Evolutionary conservation across 371 early-diverging fungal species (phyloP).

Genomic region (Basidiobolus meristosporus): DNA sequence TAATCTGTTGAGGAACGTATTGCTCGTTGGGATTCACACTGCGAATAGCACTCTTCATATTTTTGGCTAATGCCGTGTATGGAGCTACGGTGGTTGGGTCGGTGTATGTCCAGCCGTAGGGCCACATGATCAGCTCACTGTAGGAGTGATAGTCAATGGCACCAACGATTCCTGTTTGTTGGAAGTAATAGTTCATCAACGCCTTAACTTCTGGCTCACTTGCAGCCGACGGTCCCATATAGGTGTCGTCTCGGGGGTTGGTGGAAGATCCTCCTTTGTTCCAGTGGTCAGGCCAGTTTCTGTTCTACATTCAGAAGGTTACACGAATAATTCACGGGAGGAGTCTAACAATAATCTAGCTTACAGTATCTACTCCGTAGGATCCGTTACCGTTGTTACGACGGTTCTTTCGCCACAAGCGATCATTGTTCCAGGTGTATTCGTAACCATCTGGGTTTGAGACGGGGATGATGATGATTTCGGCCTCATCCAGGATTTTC

Average conservation of each 20-base stretch:
- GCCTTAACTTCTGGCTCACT: constrained; percentile 19
- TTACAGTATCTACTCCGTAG: constrained; percentile 13
- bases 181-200: constrained; percentile 9
- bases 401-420: constrained; percentile 44
- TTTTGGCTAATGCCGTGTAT: too few relatives aligned
- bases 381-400: constrained; percentile 7
- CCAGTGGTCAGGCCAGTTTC: constrained; percentile 25
- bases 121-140: constrained; percentile 9
- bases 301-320: not conserved
- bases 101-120: constrained; percentile 7
- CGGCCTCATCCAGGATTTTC: constrained; percentile 12
- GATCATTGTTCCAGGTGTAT: constrained; percentile 18
- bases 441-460: constrained; percentile 33
- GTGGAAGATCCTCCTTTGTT: constrained; percentile 18
- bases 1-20: not conserved
- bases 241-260: constrained; percentile 15
- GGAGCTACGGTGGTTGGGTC: not conserved
- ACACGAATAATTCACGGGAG: too few relatives aligned
- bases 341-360: too few relatives aligned
- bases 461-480: constrained; percentile 25
- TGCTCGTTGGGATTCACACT: not conserved
- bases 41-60: too few relatives aligned
- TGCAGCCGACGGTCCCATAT: constrained; percentile 16
- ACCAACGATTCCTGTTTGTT: constrained; percentile 10
- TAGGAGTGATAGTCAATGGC: constrained; percentile 24